Evolutionary conservation across 2,329 filamentous ascomycete genomes (phyloP).

Genomic region (Aureobasidium lini): DNA sequence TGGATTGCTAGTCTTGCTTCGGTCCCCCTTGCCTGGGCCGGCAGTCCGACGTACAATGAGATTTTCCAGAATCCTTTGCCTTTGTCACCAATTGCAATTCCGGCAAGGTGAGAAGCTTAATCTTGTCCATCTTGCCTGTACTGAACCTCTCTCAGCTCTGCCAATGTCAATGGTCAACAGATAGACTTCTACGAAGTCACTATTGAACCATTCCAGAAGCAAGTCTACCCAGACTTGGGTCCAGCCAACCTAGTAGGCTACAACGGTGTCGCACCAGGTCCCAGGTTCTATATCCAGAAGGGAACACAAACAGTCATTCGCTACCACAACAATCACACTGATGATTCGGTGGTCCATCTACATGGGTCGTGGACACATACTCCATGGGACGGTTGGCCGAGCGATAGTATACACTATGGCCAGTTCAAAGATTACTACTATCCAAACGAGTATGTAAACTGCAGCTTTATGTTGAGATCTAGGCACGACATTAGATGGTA

Average conservation of each 20-base stretch:
- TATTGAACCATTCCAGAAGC: constrained; percentile 33
- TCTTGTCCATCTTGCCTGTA: background rate
- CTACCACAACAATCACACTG: constrained; percentile 42
- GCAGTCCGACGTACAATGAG: constrained; percentile 15
- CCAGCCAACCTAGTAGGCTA: constrained; percentile 38
- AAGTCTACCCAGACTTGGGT: constrained; percentile 34
- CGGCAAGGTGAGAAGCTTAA: constrained; percentile 6
- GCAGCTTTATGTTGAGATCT: no score
- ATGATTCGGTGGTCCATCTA: constrained; percentile 42
- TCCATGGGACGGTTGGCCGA: constrained; percentile 48
- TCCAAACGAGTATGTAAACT: constrained; percentile 36
- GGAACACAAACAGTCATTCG: constrained; percentile 45
- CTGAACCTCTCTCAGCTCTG: background rate
- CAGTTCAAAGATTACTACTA: constrained; percentile 58
- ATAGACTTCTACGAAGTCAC: constrained; percentile 44
- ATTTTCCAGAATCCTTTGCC: constrained; percentile 15
- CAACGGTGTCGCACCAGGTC: constrained; percentile 46
- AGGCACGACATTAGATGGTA: background rate
- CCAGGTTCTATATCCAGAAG: constrained; percentile 40
- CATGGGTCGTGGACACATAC: constrained; percentile 43
- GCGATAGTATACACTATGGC: constrained; percentile 43
- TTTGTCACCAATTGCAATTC: constrained; percentile 13
- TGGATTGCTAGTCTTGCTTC: background rate
- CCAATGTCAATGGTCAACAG: constrained; percentile 15
- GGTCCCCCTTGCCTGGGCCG: background rate